Base-by-base conservation (phyloP, 2,329 filamentous ascomycete species). In the Aspergillus quadricinctus region DNA sequence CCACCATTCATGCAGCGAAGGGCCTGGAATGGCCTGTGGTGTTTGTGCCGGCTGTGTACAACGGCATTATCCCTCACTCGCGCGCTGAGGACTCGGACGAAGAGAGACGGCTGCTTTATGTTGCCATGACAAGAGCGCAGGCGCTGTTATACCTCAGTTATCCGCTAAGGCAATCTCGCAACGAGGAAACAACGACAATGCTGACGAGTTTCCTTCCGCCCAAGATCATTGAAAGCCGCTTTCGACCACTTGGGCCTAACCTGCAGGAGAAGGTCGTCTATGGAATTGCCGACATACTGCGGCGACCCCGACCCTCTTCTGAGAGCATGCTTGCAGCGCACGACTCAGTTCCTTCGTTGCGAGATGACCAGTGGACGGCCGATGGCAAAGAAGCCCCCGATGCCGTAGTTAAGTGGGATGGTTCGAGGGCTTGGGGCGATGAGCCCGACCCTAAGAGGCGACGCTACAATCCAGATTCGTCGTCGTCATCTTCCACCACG, bases 1-100 rank as follows among this genome's bases (percentile, higher is more conserved):
- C 92, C 5, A 99, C 93, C 0, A 97, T 99, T 10, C 93, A 99
- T 70, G 92, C 92, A 0, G 91, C 93, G 2, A 99, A 99, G 73
- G 93, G 93, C 3, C 80, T 99, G 1, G 93, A 99, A 72, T 99
- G 94, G 94, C 93, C 93, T 0, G 82, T 96, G 1, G 91, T 97
- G 1, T 97, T 97, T 71, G 86, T 97, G 17, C 92, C 94, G 5
- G 90, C 89, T 1, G 88, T 91, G 27, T 96, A 96, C 69, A 85
- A 92, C 49, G 94, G 93, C 0, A 93, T 88, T 2, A 95, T 97
- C 57, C 93, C 93, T 4, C 93, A 97, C 71, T 88, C 87, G 1
- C 83, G 92, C 63, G 84, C 92, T 1, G 92, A 97, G 48, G 90
- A 97, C 68, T 80, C 82, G 3, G 88, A 93, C 55, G 93, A 99